These are phyloP conservation scores for Senna tora DNA, from an alignment of 306 rosid genomes.

Conservation along the genomic window DNA sequence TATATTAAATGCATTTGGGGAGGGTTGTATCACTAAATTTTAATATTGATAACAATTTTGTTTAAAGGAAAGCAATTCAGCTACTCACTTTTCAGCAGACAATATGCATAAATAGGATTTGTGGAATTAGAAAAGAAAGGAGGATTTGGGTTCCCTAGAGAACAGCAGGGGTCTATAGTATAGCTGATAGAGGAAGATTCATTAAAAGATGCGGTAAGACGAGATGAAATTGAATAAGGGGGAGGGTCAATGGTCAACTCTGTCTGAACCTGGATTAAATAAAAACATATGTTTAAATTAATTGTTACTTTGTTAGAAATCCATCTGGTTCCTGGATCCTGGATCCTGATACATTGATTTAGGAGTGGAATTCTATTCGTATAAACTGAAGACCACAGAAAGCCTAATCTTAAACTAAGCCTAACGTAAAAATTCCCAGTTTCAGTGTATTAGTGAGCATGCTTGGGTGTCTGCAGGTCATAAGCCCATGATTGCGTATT, in stretches of 20 bases:
- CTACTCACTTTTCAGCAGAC: not conserved
- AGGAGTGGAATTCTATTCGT: not conserved
- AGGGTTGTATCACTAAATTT: not conserved
- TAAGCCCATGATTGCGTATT: not conserved
- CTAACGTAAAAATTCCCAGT: not conserved
- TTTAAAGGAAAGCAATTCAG: slow-evolving; percentile 6
- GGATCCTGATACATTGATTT: not conserved
- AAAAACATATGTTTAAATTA: not conserved
- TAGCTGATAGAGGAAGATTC: slow-evolving; percentile 7
- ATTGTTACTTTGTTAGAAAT: not conserved
- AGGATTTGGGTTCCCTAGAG: slow-evolving; percentile 18
- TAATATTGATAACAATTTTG: slow-evolving; percentile 2
- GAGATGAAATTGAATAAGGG: slow-evolving; percentile 12
- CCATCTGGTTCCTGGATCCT: not conserved
- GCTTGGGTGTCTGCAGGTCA: not conserved
- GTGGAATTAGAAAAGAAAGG: slow-evolving; percentile 18
- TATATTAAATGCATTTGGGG: slow-evolving; percentile 14
- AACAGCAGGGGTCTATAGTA: slow-evolving; percentile 24
- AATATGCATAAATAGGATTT: not conserved
- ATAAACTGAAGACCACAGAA: not conserved
- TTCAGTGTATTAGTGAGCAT: not conserved
- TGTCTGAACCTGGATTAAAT: not conserved
- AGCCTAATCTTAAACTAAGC: not conserved
- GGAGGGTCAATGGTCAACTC: no score
- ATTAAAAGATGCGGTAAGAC: slow-evolving; percentile 14